Conservation (phyloP, 2,329 filamentous ascomycete species). For the Pseudocercospora cruenta region DNA sequence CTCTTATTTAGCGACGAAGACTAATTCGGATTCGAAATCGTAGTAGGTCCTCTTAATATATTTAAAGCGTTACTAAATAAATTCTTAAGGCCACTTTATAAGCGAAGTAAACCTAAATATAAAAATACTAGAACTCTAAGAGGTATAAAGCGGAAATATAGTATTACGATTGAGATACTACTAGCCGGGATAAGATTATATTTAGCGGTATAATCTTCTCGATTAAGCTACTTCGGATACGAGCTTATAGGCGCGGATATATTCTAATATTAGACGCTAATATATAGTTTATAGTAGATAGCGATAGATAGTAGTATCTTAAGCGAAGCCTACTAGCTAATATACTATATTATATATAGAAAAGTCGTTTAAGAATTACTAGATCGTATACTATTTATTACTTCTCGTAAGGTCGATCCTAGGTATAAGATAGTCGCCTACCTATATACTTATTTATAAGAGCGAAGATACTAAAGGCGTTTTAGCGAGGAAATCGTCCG, state of each 20-base stretch:
- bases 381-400: neutral
- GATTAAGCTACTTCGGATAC: neutral
- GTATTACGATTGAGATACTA: neutral
- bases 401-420: neutral
- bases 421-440: neutral
- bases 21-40: neutral
- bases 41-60: neutral
- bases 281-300: neutral
- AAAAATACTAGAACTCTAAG: neutral
- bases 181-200: neutral
- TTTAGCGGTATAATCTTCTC: neutral
- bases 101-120: neutral
- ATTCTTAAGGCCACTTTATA: neutral
- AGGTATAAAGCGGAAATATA: neutral
- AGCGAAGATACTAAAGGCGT: neutral
- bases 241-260: neutral
- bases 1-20: neutral
- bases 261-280: neutral
- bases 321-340: neutral
- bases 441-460: neutral
- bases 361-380: neutral
- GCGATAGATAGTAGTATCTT: neutral
- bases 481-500: neutral
- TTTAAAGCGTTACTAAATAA: neutral
- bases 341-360: neutral